phyloP scores from a whole-genome alignment of 345 rosid species.

The Carallia pectinifolia region DNA sequence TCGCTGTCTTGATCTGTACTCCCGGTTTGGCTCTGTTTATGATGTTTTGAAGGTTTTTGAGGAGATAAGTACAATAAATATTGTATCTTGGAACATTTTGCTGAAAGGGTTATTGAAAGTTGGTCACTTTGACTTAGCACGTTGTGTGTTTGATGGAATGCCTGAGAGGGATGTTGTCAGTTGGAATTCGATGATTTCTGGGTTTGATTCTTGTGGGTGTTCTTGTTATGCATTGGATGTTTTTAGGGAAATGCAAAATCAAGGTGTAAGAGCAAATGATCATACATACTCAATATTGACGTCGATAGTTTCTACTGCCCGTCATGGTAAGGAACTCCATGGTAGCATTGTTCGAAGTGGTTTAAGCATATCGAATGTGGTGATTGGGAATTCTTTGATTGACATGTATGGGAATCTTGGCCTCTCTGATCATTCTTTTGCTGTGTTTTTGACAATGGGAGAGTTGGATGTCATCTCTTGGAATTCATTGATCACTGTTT shows the following conservation, averaged over 20 bases:
- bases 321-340: slow-evolving; percentile 61
- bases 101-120: slow-evolving; percentile 39
- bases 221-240: slow-evolving; percentile 31
- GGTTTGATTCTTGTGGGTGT: slow-evolving; percentile 45
- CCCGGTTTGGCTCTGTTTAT: slow-evolving; percentile 34
- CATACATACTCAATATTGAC: slow-evolving; percentile 59
- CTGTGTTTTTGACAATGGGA: slow-evolving; percentile 51
- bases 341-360: slow-evolving; percentile 52
- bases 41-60: slow-evolving; percentile 45
- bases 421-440: slow-evolving; percentile 42
- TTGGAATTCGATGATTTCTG: slow-evolving; percentile 69
- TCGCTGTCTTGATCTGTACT: slow-evolving; percentile 65
- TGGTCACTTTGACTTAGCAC: slow-evolving; percentile 29
- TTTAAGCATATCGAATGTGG: slow-evolving; percentile 38
- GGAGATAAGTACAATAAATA: slow-evolving; percentile 46
- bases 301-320: slow-evolving; percentile 40
- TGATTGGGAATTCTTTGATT: slow-evolving; percentile 66
- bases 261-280: slow-evolving; percentile 42
- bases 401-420: slow-evolving; percentile 70
- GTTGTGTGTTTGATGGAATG: slow-evolving; percentile 59
- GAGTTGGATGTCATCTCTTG: slow-evolving; percentile 59
- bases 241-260: slow-evolving; percentile 53
- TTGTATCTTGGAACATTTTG: slow-evolving; percentile 65
- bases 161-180: slow-evolving; percentile 63
- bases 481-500: slow-evolving; percentile 62